phyloP scores from a whole-genome alignment of 805 yeast genomes.

The Torulaspora franciscae region DNA sequence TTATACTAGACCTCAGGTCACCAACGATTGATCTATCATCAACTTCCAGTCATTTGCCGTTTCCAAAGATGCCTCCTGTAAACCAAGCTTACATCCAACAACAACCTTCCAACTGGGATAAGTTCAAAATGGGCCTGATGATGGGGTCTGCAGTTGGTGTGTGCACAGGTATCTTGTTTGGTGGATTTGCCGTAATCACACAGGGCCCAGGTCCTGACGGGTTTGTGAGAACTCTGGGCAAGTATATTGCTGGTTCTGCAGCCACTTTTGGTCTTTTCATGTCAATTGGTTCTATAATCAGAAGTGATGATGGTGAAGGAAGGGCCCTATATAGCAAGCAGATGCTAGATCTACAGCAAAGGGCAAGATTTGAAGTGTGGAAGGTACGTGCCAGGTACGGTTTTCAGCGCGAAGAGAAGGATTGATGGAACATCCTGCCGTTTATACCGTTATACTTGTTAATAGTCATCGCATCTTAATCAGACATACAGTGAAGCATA shows the following conservation, averaged over 20 bases:
- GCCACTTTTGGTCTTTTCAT: slow-evolving; percentile 94
- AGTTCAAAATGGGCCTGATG: slow-evolving; percentile 96
- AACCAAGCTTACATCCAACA: slow-evolving; percentile 57
- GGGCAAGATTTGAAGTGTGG: slow-evolving; percentile 33
- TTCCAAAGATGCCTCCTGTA: slow-evolving; percentile 54
- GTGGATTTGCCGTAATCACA: slow-evolving; percentile 84
- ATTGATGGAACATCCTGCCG: background rate
- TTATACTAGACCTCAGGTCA: no score
- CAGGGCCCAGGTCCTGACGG: slow-evolving; percentile 99
- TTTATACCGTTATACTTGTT: slow-evolving; percentile 12
- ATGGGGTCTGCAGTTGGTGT: slow-evolving; percentile 89
- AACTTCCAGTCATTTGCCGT: background rate
- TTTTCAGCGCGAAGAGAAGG: slow-evolving; percentile 13
- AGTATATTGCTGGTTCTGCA: slow-evolving; percentile 92
- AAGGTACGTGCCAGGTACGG: slow-evolving; percentile 27
- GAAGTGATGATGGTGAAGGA: slow-evolving; percentile 53
- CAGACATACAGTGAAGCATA: background rate
- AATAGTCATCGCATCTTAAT: slow-evolving; percentile 11
- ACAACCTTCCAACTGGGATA: slow-evolving; percentile 85
- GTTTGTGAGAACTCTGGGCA: slow-evolving; percentile 92
- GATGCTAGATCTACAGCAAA: slow-evolving; percentile 25
- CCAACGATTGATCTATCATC: background rate
- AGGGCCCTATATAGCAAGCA: slow-evolving; percentile 16
- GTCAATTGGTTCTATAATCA: slow-evolving; percentile 90
- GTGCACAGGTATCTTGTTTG: slow-evolving; percentile 90